Evolutionary conservation across 108 stramenopile species (phyloP), one percentile per base, ranked within the genome.

Genomic region (Pseudonitzschia multiseries): DNA sequence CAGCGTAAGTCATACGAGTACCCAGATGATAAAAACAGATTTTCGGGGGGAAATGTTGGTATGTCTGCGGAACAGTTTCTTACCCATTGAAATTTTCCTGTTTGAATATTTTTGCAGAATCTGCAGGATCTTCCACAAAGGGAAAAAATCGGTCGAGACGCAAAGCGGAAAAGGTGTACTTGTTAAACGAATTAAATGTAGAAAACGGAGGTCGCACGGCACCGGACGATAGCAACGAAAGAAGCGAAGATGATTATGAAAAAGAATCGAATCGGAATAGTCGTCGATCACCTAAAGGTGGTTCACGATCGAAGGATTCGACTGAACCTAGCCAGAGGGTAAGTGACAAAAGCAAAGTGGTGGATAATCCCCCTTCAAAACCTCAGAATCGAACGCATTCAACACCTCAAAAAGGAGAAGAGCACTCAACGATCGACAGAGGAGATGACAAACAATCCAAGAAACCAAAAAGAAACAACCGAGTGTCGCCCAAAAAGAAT

Each of bases 51-150:
- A 62, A 20, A 68, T 73, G 20, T 65, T 57, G 27, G 72, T 67
- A 60, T 72, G 72, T 24, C 73, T 69, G 28, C 62, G 63, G 43
- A 73, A 52, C 24, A 29, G 67, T 40, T 73, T 52, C 62, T 36
- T 24, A 31, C 33, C 73, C 40, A 36, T 6, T 6, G 2, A 6
- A 36, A 36, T 36, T 36, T 2, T 36, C 36, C 36, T 2, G 2
- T 36, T 36, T 36, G 36, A 36, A 36, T 6, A 36, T 36, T 36
- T 36, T 36, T 36, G 4, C 36, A 56, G 56, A 18, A 56, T 56
- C 54, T 36, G 4, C 36, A 56, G 56, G 36, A 56, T 56, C 54
- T 33, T 33, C n/a, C 33, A 62, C 36, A 50, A 74, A 74, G 57
- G 62, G 62, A 64, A 72, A 60, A 56, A 65, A 53, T 29, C 33